These are phyloP conservation scores for Scheffersomyces segobiensis DNA, from an alignment of 1,139 yeast species.

Conservation along the genomic window DNA sequence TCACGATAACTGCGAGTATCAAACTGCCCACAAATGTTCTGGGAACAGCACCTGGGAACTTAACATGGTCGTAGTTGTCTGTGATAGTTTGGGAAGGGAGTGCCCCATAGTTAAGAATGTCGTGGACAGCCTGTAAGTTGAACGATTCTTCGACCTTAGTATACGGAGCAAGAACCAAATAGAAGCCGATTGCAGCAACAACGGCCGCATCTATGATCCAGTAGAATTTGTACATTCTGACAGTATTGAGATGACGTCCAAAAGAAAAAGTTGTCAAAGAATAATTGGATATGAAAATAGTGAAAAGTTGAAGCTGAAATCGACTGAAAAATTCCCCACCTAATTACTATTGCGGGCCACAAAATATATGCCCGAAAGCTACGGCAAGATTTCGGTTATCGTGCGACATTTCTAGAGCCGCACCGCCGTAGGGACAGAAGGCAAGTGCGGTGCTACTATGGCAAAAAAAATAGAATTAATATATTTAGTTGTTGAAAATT, in stretches of 20 bases:
- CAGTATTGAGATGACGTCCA: background rate
- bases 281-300: background rate
- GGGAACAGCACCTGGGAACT: conserved; percentile 89
- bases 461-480: background rate
- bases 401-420: background rate
- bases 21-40: conserved; percentile 81
- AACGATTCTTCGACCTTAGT: conserved; percentile 96
- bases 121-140: conserved; percentile 87
- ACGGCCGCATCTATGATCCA: conserved; percentile 29
- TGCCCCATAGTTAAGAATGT: conserved; percentile 66
- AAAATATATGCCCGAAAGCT: no score
- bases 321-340: background rate
- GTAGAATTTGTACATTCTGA: conserved; percentile 18
- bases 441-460: background rate
- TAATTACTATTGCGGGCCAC: background rate
- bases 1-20: conserved; percentile 42
- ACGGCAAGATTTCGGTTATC: no score
- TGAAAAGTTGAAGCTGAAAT: background rate
- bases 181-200: conserved; percentile 33
- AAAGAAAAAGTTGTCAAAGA: background rate
- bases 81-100: conserved; percentile 33
- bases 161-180: conserved; percentile 65
- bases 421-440: background rate
- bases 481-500: no score
- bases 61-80: conserved; percentile 64